Evolutionary conservation across 106 monocot genomes (phyloP).

Genomic region (Allium fistulosum): DNA sequence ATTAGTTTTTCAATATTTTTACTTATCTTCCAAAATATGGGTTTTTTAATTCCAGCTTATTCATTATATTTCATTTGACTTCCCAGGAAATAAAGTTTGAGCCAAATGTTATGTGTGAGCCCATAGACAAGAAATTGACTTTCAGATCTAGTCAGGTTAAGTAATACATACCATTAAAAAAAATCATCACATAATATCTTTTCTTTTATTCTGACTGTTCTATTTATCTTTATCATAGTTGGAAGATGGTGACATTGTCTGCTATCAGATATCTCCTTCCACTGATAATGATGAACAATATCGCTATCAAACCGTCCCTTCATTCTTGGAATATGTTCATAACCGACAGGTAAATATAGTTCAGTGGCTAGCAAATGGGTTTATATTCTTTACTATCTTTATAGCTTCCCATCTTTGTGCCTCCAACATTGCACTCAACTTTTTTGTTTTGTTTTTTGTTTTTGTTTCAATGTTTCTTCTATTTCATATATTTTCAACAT

Average conservation of each 20-base stretch:
- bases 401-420: no score
- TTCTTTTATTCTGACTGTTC: neutral
- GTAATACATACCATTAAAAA: conserved; percentile 1
- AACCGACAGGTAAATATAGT: conserved; percentile 65
- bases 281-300: conserved; percentile 30
- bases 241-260: conserved; percentile 97
- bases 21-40: neutral
- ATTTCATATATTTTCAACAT: neutral
- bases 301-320: conserved; percentile 75
- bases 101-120: conserved; percentile 95
- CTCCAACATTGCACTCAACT: neutral
- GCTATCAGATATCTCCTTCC: conserved; percentile 61
- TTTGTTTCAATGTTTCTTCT: neutral
- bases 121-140: conserved; percentile 65
- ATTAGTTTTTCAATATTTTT: neutral
- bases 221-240: conserved; percentile 32
- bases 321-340: conserved; percentile 94
- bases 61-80: neutral
- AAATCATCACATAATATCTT: neutral
- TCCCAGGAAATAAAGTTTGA: conserved; percentile 97
- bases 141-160: conserved; percentile 85
- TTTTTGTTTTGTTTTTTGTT: neutral
- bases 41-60: neutral
- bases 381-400: no score
- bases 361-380: no score